These are phyloP conservation scores for Gossypium bickii DNA, from an alignment of 345 rosid species.

Conservation along the genomic window DNA sequence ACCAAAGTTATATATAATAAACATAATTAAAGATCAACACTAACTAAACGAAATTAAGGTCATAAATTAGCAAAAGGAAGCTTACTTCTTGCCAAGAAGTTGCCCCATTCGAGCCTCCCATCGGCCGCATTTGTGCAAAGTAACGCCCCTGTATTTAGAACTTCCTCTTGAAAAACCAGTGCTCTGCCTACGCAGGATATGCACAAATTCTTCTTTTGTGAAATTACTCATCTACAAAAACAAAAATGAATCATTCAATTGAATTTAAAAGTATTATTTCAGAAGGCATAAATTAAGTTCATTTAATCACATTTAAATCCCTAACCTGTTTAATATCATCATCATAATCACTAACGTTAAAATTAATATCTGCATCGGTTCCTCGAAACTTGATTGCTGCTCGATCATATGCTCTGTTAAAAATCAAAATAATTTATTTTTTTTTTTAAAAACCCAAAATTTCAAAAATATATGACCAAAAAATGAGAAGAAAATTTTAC, in stretches of 20 bases:
- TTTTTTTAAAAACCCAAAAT: neutral
- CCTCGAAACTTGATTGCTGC: constrained; percentile 87
- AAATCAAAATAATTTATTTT: neutral
- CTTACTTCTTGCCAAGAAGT: constrained; percentile 73
- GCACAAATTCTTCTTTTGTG: constrained; percentile 74
- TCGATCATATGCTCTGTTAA: constrained; percentile 73
- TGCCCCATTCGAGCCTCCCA: constrained; percentile 91
- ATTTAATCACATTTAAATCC: neutral
- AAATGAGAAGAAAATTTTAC: constrained; percentile 25
- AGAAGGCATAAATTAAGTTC: neutral
- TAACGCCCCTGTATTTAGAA: constrained; percentile 69
- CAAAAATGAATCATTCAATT: neutral
- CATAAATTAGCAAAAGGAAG: neutral
- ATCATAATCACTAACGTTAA: constrained; percentile 49
- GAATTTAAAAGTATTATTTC: neutral
- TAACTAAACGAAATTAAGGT: neutral
- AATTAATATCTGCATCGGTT: constrained; percentile 78
- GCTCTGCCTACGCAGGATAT: constrained; percentile 68
- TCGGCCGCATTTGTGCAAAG: constrained; percentile 70
- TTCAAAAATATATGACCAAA: neutral
- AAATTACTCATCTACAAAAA: constrained; percentile 47
- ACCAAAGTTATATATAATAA: neutral
- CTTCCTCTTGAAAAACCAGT: constrained; percentile 69
- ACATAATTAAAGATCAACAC: neutral
- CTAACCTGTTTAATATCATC: constrained; percentile 68